phyloP scores from a whole-genome alignment of 257 asterid species.

The Nicotiana tabacum region DNA sequence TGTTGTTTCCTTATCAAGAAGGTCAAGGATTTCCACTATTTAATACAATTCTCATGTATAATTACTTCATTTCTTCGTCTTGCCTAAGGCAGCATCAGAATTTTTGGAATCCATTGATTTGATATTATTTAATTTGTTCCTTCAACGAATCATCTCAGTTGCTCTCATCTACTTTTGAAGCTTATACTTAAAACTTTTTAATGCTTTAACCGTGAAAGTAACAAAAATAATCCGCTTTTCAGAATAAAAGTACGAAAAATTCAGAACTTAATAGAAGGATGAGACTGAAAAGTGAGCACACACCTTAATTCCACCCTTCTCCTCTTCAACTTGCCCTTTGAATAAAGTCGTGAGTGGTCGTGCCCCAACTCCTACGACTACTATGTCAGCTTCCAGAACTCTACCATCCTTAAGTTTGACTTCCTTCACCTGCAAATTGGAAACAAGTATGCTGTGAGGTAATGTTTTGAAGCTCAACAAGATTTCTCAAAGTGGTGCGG shows the following conservation, averaged over 20 bases:
- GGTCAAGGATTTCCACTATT: neutral
- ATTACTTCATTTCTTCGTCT: neutral
- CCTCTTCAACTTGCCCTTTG: conserved; percentile 89
- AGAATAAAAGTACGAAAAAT: neutral
- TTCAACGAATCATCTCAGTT: neutral
- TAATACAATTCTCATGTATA: neutral
- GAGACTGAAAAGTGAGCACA: conserved; percentile 11
- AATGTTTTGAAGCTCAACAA: neutral
- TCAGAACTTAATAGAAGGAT: neutral
- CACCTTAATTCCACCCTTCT: conserved; percentile 95
- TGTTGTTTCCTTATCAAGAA: neutral
- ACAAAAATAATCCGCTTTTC: neutral
- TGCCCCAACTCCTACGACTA: conserved; percentile 95
- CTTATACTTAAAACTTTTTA: neutral
- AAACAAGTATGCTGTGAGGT: conserved; percentile 1
- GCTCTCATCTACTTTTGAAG: neutral
- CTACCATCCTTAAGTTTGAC: conserved; percentile 92
- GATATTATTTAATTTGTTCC: neutral
- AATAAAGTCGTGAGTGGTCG: conserved; percentile 62
- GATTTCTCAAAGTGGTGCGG: conserved; percentile 6
- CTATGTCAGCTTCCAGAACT: conserved; percentile 87
- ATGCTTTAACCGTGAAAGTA: neutral
- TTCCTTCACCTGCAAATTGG: conserved; percentile 57
- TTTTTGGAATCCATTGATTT: neutral
- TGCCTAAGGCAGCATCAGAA: neutral